These are phyloP conservation scores for Vaccinium myrtillus DNA, from an alignment of 148 eudicot genomes.

Conservation along the genomic window DNA sequence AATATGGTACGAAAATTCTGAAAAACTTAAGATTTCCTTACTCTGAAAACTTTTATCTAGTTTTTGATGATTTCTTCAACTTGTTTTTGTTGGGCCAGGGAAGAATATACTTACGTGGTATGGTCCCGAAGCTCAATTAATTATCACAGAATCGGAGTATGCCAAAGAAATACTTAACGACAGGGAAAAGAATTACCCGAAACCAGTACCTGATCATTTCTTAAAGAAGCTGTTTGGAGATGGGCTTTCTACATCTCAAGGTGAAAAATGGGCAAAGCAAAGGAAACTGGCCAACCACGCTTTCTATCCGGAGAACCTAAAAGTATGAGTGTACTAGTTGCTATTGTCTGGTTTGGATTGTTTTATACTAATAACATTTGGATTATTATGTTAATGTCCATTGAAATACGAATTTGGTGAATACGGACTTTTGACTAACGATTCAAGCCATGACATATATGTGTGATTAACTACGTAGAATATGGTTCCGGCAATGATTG, in stretches of 20 bases:
- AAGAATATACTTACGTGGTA: constrained; percentile 9
- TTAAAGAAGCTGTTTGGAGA: neutral
- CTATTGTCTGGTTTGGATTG: neutral
- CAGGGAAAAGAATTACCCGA: neutral
- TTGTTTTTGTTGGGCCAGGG: neutral
- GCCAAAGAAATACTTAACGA: constrained; percentile 7
- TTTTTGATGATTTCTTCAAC: too few species aligned
- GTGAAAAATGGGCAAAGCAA: constrained; percentile 25
- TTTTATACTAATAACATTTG: too few species aligned
- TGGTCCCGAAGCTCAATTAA: neutral
- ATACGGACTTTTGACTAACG: neutral
- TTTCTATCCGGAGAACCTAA: too few species aligned
- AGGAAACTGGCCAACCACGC: constrained; percentile 29
- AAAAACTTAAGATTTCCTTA: too few species aligned
- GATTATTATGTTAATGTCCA: neutral
- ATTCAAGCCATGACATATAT: neutral
- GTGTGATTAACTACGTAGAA: neutral
- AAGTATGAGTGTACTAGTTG: too few species aligned
- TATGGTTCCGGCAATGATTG: constrained; percentile 27
- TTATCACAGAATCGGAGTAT: neutral
- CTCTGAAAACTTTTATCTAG: too few species aligned
- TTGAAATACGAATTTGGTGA: neutral
- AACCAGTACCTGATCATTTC: neutral
- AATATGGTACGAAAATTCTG: too few species aligned
- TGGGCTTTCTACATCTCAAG: neutral